Evolutionary conservation across 257 asterid species (phyloP).

Genomic region (Ligustrum vulgare): DNA sequence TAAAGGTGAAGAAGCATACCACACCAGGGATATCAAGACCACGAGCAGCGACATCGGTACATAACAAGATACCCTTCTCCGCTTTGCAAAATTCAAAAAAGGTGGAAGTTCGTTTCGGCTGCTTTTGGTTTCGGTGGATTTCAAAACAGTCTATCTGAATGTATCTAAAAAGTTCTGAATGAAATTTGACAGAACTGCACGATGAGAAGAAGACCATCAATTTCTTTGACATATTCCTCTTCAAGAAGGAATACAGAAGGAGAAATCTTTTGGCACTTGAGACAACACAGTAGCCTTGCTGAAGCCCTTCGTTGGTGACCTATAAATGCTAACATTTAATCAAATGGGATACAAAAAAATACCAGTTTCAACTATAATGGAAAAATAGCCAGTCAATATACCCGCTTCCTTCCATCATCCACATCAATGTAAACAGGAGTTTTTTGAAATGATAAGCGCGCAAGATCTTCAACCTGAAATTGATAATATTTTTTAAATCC

Average conservation of each 20-base stretch:
- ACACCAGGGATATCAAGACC: slow-evolving; percentile 98
- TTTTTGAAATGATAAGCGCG: slow-evolving; percentile 74
- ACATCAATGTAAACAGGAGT: slow-evolving; percentile 77
- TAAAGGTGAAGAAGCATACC: slow-evolving; percentile 51
- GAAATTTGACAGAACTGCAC: slow-evolving; percentile 85
- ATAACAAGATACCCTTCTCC: slow-evolving; percentile 78
- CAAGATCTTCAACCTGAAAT: slow-evolving; percentile 94
- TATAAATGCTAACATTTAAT: slow-evolving; percentile 27
- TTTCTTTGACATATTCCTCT: slow-evolving; percentile 82
- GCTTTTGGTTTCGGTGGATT: slow-evolving; percentile 92
- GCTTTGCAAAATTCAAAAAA: slow-evolving; percentile 80
- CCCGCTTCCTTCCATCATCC: slow-evolving; percentile 87
- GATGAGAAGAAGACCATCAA: slow-evolving; percentile 99
- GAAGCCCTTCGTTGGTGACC: slow-evolving; percentile 95
- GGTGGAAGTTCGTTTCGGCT: slow-evolving; percentile 82
- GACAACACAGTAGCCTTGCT: slow-evolving; percentile 90
- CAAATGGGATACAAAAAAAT: neutral
- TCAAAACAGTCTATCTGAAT: slow-evolving; percentile 74
- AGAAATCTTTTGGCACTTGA: slow-evolving; percentile 78
- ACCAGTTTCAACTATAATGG: slow-evolving; percentile 12
- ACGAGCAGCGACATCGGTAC: slow-evolving; percentile 98
- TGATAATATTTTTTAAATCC: slow-evolving; percentile 19
- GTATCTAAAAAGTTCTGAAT: slow-evolving; percentile 75
- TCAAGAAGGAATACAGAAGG: slow-evolving; percentile 92
- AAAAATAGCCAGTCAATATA: slow-evolving; percentile 24